phyloP scores from a whole-genome alignment of 2,329 filamentous ascomycete genomes.

The Colletotrichum sp. region DNA sequence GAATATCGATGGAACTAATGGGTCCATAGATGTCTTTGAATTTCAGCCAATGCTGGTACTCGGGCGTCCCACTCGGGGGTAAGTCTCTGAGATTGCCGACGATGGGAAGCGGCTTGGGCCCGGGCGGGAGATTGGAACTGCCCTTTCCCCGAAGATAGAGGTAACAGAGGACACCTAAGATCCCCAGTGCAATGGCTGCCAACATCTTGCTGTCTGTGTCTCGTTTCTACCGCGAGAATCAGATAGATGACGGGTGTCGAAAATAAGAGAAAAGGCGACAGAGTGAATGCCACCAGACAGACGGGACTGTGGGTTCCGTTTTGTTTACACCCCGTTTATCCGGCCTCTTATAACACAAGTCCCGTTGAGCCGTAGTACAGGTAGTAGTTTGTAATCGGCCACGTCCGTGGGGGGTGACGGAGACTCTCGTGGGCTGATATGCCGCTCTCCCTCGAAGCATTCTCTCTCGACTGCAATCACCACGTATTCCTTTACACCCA shows the following conservation, averaged over 20 bases:
- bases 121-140: conserved; percentile 23
- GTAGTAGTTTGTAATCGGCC: not conserved
- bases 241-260: not conserved
- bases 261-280: not conserved
- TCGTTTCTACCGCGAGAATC: not conserved
- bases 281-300: not conserved
- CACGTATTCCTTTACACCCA: not conserved
- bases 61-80: conserved; percentile 34
- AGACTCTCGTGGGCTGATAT: not conserved
- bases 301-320: not conserved
- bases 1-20: conserved; percentile 36
- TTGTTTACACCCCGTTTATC: not conserved
- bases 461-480: not conserved
- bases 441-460: not conserved
- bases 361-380: not conserved
- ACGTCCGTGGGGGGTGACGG: not conserved
- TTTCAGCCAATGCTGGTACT: conserved; percentile 38
- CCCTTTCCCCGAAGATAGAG: not conserved
- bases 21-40: conserved; percentile 37
- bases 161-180: not conserved
- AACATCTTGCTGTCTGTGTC: not conserved
- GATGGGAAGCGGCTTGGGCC: conserved; percentile 39
- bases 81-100: conserved; percentile 52
- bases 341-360: not conserved
- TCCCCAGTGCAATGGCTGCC: not conserved